Base-by-base conservation (phyloP, 345 rosid genomes). In the Melaleuca alternifolia region DNA sequence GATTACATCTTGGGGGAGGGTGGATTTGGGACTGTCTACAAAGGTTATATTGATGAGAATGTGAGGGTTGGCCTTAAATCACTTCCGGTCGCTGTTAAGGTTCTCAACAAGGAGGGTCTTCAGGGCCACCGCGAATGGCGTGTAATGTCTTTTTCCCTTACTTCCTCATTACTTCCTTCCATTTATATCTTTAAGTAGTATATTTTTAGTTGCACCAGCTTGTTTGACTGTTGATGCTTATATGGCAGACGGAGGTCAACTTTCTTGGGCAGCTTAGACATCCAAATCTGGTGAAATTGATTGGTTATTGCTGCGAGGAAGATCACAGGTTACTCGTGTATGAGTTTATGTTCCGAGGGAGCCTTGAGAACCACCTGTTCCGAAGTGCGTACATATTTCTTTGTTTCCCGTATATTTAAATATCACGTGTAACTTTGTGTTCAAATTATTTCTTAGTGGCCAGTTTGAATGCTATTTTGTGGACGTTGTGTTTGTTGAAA, bases 61-160 rank as follows among this genome's bases (percentile, higher is more conserved):
- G 97, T 97, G 86, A 91, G 98, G 88, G 92, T 97, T 46, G 98
- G 99, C 81, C 99, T 97, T 87, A 97, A 95, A 89, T 95, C 98
- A 89, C 95, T 97, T 13, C 99, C 99, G 50, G 99, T 97, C 28
- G 98, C 99, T 23, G 99, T 97, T 86, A 97, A 97, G 92, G 99
- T 97, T 62, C 95, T 97, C 86, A 96, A 97, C 92, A 96, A 94
- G 93, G 98, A 97, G 89, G 99, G 99, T 50, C 98, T 93, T 88
- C 99, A 97, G 89, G 99, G 99, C 71, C 98, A 96, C 90, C 98
- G 98, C 48, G 99, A 97, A 90, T 97, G 99, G 99, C 99, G 95
- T 88, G 97, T 94, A 92, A 82, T 1, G 30, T 61, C 53, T 21
- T 57, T 48, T 15, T 3, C 51, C 26, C 54, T 50, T 18, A 71